Evolutionary conservation across 208 protist genomes (phyloP), one percentile per base, ranked within the genome.

Genomic region (Lotmaria passim): DNA sequence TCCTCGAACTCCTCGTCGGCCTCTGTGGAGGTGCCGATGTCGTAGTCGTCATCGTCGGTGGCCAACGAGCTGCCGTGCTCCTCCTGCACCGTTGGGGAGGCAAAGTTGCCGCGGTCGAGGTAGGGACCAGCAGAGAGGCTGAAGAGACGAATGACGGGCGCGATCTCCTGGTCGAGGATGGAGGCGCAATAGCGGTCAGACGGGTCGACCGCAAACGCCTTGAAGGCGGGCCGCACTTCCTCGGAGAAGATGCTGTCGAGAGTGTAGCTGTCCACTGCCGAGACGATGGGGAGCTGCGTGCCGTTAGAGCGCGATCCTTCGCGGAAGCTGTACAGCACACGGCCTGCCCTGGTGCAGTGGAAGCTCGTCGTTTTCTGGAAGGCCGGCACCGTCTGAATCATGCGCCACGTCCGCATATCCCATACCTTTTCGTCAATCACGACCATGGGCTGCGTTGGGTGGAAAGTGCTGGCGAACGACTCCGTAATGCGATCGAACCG

Each of bases 401-500:
- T 93, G 28, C 80, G 72, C 60, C 82, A 78, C 8, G 80, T 87
- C 12, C 91, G 85, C 67, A 96, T 76, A 67, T 96, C 91, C 89
- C 91, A 96, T 34, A 96, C 82, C 53, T 85, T 83, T 52, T 96
- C 86, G 61, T 96, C 91, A 44, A 96, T 88, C 33, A 96, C 75
- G 33, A 94, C 86, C 52, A 91, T 73, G 44, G 70, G 79, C 43
- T 89, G 80, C 19, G 55, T 83, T 23, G 91, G 91, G 69, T 96
- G 91, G 73, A 94, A 96, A 30, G 61, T 62, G 57, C 84, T 91
- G 44, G 84, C 83, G 69, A 93, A 93, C 0, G 85, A 89, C 58
- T 93, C 83, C 3, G 89, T 93, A 67, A 96, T 90, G 52, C 89
- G 82, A 64, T 96, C 91, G 70, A 96, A 96, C 47, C 89, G 82